Evolutionary conservation across 2,329 filamentous ascomycete species (phyloP).

Genomic region (Harringtonia aguacate): DNA sequence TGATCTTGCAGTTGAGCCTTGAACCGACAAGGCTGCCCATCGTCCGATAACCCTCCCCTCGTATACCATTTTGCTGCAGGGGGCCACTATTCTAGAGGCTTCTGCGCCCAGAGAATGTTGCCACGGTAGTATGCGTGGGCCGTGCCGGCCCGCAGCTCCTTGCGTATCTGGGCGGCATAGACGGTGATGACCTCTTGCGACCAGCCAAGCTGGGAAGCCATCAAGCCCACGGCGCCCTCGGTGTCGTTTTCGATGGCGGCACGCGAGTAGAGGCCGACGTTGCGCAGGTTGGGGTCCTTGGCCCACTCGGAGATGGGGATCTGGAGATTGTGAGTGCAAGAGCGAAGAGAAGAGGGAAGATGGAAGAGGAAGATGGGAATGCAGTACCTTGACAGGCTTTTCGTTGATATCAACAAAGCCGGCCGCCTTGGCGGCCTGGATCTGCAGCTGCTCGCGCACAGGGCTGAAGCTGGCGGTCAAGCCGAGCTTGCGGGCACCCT

Average conservation of each 20-base stretch:
- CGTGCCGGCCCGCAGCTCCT: slow-evolving; percentile 9
- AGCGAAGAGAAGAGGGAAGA: no score
- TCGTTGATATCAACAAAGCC: background rate
- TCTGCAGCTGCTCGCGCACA: background rate
- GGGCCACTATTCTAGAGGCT: no score
- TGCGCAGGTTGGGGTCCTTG: slow-evolving; percentile 17
- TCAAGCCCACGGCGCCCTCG: slow-evolving; percentile 9
- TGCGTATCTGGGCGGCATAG: slow-evolving; percentile 9
- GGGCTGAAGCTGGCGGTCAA: background rate
- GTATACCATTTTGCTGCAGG: no score
- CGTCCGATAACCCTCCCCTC: no score
- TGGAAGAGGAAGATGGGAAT: background rate
- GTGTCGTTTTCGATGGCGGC: slow-evolving; percentile 7
- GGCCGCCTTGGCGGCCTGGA: background rate
- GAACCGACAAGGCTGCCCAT: no score
- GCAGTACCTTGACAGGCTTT: background rate
- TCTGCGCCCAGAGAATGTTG: slow-evolving; percentile 9
- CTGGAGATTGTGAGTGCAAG: background rate
- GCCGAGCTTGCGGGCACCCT: background rate
- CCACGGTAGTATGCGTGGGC: slow-evolving; percentile 8
- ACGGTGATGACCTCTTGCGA: slow-evolving; percentile 7
- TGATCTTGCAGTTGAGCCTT: no score
- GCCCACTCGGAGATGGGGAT: slow-evolving; percentile 22
- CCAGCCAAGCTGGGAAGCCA: slow-evolving; percentile 11
- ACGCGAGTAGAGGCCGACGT: slow-evolving; percentile 14